Evolutionary conservation across 139 green algal genomes (phyloP), one percentile per base, ranked within the genome.

Genomic region (Astrephomene gubernaculifera): DNA sequence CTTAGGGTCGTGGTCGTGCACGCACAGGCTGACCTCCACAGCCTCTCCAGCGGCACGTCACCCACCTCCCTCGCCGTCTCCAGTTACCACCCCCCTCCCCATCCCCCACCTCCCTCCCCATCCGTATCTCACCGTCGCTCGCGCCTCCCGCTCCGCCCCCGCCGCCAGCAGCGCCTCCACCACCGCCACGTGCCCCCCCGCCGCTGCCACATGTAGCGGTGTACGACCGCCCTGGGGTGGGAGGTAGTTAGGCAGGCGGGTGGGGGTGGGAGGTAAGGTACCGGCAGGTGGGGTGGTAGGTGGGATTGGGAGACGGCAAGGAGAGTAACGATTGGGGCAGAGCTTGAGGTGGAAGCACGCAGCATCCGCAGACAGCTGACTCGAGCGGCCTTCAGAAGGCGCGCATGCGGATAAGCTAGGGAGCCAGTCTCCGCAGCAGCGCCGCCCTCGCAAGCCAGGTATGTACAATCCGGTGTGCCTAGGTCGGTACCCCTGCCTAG

Each of bases 151-250:
- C 43, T 63, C 43, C 17, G 70, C 70, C 24, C 74, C 74, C 36
- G 25, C 74, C 38, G 14, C 27, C 29, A 71, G 57, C 54, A 82
- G 54, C 54, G 74, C 53, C 54, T 54, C 54, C 74, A 82, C 74
- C 74, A 82, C 74, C 38, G 54, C 74, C 57, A 71, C 49, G 4
- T 57, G 74, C 9, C 74, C 74, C 25, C 71, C 74, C 74, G 71
- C 71, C 39, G 54, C 57, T 25, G 74, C 74, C 7, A 82, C 24
- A 39, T 82, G 74, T 4, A 82, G 74, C 39, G 57, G 4, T 3
- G 74, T 82, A 54, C 74, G 71, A 29, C 74, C 74, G 74, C 71
- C 74, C 74, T 71, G 74, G 12, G 22, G 68, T 33, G 39, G 17
- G 39, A 22, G 39, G 22, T 21, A 54, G 38, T 38, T 38, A 12